phyloP scores from a whole-genome alignment of 2,329 filamentous ascomycete genomes.

The Colletotrichum higginsianum region DNA sequence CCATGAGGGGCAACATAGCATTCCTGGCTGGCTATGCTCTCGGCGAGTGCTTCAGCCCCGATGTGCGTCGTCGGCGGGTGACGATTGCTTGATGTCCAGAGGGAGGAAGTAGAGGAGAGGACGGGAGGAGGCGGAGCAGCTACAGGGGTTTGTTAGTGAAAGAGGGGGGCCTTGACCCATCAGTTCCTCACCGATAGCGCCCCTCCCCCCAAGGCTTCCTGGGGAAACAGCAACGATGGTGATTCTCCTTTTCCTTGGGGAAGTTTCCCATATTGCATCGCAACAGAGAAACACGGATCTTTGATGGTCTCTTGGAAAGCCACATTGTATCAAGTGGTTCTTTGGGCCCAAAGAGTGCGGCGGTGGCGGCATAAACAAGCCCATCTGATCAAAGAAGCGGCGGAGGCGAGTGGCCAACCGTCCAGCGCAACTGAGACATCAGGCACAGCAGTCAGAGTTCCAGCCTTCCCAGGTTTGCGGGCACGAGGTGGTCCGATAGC shows the following conservation, averaged over 20 bases:
- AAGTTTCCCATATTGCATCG: background rate
- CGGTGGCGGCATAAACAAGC: slow-evolving; percentile 32
- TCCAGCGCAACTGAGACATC: slow-evolving; percentile 40
- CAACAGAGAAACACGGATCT: background rate
- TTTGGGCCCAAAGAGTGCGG: slow-evolving; percentile 2
- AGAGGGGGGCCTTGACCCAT: slow-evolving; percentile 32
- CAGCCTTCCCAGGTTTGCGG: slow-evolving; percentile 35
- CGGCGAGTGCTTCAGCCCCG: slow-evolving; percentile 31
- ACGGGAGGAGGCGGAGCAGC: slow-evolving; percentile 30
- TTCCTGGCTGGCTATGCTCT: slow-evolving; percentile 19
- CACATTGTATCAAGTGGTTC: background rate
- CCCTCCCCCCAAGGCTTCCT: slow-evolving; percentile 4
- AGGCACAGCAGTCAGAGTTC: slow-evolving; percentile 38
- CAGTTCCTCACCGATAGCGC: slow-evolving; percentile 28
- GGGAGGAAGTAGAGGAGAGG: background rate
- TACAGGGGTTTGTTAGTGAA: slow-evolving; percentile 12
- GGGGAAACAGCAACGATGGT: slow-evolving; percentile 17
- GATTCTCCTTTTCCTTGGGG: background rate
- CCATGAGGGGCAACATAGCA: background rate
- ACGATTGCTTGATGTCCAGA: slow-evolving; percentile 20
- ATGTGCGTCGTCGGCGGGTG: slow-evolving; percentile 31
- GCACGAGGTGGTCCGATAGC: slow-evolving; percentile 13
- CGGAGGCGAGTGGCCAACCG: slow-evolving; percentile 35
- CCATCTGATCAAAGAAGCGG: slow-evolving; percentile 43
- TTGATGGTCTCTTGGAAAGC: slow-evolving; percentile 2